A percentile compares a stretch with the other conserved stretches of the same genome.
phyloP scores from a whole-genome alignment of 2,329 filamentous ascomycete genomes.

The Colletotrichum liriopes region DNA sequence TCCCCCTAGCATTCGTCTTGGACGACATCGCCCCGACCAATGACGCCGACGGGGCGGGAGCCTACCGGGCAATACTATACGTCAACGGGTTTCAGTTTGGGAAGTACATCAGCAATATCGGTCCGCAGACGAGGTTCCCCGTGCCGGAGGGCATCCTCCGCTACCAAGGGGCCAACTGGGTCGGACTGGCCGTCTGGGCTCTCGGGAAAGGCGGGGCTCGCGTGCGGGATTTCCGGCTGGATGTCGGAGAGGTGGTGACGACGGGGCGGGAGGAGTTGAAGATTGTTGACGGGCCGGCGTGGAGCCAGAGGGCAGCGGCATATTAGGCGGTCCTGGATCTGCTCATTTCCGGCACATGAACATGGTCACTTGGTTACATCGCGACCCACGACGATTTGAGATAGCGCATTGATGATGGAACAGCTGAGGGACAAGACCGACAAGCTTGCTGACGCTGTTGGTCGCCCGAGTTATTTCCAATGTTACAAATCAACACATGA shows the following conservation, averaged over 20 bases:
- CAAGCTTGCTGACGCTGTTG: too few species aligned
- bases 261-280: constrained; percentile 64
- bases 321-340: constrained; percentile 57
- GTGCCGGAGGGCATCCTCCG: constrained; percentile 82
- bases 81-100: constrained; percentile 84
- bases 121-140: constrained; percentile 80
- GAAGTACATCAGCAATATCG: constrained; percentile 76
- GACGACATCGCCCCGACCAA: constrained; percentile 51
- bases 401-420: too few species aligned
- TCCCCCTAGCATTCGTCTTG: constrained; percentile 74
- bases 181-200: constrained; percentile 80
- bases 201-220: constrained; percentile 71
- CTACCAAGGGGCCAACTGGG: constrained; percentile 78
- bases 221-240: constrained; percentile 68
- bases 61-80: constrained; percentile 76
- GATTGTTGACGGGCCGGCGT: constrained; percentile 62
- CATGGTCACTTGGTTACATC: too few species aligned
- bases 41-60: constrained; percentile 48
- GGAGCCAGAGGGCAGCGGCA: constrained; percentile 61
- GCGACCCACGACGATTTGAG: too few species aligned
- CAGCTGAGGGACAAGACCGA: too few species aligned
- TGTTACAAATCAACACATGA: too few species aligned
- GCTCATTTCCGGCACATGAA: too few species aligned
- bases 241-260: constrained; percentile 61
- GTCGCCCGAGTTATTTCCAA: too few species aligned